Evolutionary conservation across 768 basidiomycete genomes (phyloP), one percentile per base, ranked within the genome.

Genomic region (Leccinellum albellum): DNA sequence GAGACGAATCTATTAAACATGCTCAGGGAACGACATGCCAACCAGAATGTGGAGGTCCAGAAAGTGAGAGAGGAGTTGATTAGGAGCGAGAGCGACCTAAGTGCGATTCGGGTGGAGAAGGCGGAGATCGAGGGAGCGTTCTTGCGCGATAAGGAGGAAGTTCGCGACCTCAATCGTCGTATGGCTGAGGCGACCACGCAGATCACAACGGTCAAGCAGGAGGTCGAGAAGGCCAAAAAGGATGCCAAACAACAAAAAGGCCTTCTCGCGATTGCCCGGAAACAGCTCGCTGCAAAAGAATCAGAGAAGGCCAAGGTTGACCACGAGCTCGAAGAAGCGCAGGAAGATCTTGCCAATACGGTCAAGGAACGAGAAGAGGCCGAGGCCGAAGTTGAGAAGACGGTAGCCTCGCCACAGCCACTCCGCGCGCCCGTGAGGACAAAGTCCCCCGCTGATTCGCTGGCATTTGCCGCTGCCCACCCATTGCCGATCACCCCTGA

Each of bases 221-320:
- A 91, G 59, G 76, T 94, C 21, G 97, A 98, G 72, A 94, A 90
- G 75, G 71, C 82, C 40, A 94, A 86, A 77, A 98, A 91, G 74
- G 95, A 98, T 51, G 93, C 91, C 2, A 89, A 96, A 70, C 93
- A 97, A 68, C 95, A 98, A 76, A 98, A 93, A 70, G 97, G 97
- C 10, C 79, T 96, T 61, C 79, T 96, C 23, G 94, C 94, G 5
- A 96, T 98, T 69, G 91, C 92, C 6, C 88, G 88, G 76, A 98
- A 99, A 72, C 97, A 98, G 75, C 76, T 98, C 26, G 82, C 82
- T 24, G 84, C 89, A 5, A 88, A 91, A 60, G 96, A 98, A 70
- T 77, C 80, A 0, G 90, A 91, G 64, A 83, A 81, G 55, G 82
- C 80, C 14, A 89, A 84, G 70, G 78, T 76, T 10, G 82, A 87